Conservation (phyloP, 352 stramenopile species). For the Globisporangium alternatum region DNA sequence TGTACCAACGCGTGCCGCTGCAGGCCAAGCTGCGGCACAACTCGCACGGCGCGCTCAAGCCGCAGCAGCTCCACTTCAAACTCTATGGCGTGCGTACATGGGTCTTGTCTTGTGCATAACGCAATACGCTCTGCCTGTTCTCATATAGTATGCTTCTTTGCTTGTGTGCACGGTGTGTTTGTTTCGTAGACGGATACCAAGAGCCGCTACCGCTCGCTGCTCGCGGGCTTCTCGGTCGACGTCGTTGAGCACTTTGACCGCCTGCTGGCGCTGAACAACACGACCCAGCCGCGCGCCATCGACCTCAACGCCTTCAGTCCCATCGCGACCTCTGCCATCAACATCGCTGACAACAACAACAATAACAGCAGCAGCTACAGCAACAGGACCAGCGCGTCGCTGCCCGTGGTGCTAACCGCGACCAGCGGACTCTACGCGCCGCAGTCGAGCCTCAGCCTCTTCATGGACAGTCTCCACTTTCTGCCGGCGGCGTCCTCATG, state of each 20-base stretch:
- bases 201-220: constrained; percentile 13
- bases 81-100: constrained; percentile 8
- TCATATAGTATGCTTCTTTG: not conserved
- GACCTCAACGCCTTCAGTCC: not conserved
- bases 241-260: constrained; percentile 10
- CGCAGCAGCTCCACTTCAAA: constrained; percentile 8
- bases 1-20: constrained; percentile 12
- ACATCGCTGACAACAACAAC: not conserved
- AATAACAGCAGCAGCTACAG: not conserved
- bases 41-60: constrained; percentile 7
- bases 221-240: constrained; percentile 18
- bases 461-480: constrained; percentile 11
- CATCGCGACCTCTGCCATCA: too few species aligned
- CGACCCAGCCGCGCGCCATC: not conserved
- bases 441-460: constrained; percentile 6
- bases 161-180: not conserved
- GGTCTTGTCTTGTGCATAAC: not conserved
- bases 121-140: not conserved
- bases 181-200: constrained; percentile 14
- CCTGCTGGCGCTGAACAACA: constrained; percentile 4
- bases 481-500: constrained; percentile 6
- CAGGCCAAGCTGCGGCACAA: constrained; percentile 8
- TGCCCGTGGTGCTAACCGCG: not conserved
- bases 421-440: constrained; percentile 4
- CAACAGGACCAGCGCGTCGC: not conserved